Conservation (phyloP, 2,329 filamentous ascomycete genomes). For the Ophiostoma australiae region DNA sequence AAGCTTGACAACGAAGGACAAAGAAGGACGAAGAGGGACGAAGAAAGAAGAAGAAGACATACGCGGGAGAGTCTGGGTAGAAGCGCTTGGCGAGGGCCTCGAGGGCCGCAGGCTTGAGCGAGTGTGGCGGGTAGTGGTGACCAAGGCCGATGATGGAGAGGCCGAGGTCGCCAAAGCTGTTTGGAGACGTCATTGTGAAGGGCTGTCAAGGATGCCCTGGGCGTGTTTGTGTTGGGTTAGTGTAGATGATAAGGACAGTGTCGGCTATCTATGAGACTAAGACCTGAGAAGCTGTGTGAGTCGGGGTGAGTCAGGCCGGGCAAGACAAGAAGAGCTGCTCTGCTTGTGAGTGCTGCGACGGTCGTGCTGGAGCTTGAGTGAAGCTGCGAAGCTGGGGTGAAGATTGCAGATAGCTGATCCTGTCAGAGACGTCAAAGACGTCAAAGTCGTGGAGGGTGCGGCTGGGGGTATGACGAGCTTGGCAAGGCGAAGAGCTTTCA, state of each 20-base stretch:
- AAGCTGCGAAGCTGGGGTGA: neutral
- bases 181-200: constrained; percentile 40
- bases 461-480: neutral
- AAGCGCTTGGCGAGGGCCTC: constrained; percentile 51
- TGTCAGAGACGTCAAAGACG: too few relatives aligned
- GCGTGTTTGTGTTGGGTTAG: neutral
- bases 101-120: constrained; percentile 47
- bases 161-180: constrained; percentile 47
- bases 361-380: neutral
- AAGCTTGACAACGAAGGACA: neutral
- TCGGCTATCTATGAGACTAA: neutral
- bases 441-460: neutral
- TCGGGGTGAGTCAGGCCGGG: neutral
- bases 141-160: constrained; percentile 58
- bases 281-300: neutral
- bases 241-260: neutral
- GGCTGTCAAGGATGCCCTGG: neutral
- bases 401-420: neutral
- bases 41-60: constrained; percentile 31
- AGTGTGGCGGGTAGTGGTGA: constrained; percentile 55
- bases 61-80: constrained; percentile 58
- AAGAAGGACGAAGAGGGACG: neutral
- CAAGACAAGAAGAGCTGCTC: neutral
- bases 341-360: neutral
- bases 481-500: neutral